Evolutionary conservation across 2,329 filamentous ascomycete species (phyloP).

Genomic region (Trichoderma atroviride): DNA sequence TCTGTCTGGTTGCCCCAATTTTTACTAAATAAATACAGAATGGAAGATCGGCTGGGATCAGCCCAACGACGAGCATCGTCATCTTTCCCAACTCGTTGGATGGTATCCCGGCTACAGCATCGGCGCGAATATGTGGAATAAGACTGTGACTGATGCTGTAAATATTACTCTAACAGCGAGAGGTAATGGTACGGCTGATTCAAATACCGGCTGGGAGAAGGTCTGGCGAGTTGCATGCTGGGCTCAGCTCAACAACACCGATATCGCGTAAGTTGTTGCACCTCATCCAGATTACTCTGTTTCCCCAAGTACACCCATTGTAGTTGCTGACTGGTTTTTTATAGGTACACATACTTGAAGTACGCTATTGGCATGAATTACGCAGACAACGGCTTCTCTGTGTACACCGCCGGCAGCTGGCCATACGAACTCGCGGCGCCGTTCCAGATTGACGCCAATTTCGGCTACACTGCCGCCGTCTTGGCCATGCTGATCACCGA

Average conservation of each 20-base stretch:
- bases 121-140: constrained; percentile 48
- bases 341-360: constrained; percentile 51
- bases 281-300: not conserved
- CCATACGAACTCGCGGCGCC: constrained; percentile 43
- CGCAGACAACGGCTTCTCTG: constrained; percentile 52
- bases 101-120: constrained; percentile 59
- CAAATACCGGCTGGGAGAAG: constrained; percentile 61
- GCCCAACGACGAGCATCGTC: constrained; percentile 34
- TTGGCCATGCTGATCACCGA: constrained; percentile 57
- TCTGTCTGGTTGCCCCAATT: rapidly evolving
- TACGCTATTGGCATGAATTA: constrained; percentile 55
- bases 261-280: constrained; percentile 27
- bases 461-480: constrained; percentile 53
- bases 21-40: not conserved
- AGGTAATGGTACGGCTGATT: constrained; percentile 52
- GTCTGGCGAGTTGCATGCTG: constrained; percentile 61
- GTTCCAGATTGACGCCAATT: constrained; percentile 64
- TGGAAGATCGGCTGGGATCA: constrained; percentile 41
- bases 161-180: constrained; percentile 49
- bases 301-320: rapidly evolving
- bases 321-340: not conserved
- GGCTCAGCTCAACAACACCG: constrained; percentile 56
- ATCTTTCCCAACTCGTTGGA: constrained; percentile 58
- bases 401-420: constrained; percentile 45
- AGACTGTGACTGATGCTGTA: constrained; percentile 49